These are phyloP conservation scores for Skeletonema costatum DNA, from an alignment of 108 stramenopile species.

Conservation along the genomic window DNA sequence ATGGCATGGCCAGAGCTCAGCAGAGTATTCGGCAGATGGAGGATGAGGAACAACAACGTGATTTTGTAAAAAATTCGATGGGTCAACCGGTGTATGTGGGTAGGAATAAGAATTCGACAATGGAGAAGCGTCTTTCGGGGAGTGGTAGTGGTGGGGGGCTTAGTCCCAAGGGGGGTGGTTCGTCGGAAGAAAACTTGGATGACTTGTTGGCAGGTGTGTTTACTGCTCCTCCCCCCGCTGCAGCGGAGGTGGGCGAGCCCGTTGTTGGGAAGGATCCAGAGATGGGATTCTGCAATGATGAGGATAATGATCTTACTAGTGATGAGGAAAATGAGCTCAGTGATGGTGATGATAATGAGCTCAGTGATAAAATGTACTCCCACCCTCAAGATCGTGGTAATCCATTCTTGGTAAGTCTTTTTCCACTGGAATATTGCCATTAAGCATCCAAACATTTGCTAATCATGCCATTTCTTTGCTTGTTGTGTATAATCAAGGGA, in stretches of 20 bases:
- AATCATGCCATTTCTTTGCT: not conserved
- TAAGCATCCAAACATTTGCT: not conserved
- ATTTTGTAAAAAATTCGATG: slow-evolving; percentile 17
- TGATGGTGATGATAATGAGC: slow-evolving; percentile 8
- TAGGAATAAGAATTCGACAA: not conserved
- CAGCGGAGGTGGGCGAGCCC: not conserved
- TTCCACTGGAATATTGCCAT: too few species aligned
- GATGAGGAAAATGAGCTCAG: not conserved
- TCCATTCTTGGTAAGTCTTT: slow-evolving; percentile 41
- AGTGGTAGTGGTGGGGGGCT: not conserved
- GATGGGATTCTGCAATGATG: not conserved
- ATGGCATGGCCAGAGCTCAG: slow-evolving; percentile 1
- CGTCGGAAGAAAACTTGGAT: not conserved
- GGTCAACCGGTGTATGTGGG: slow-evolving; percentile 31
- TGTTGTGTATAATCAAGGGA: slow-evolving; percentile 21
- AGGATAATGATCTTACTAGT: not conserved
- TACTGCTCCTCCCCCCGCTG: not conserved
- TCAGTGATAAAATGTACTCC: slow-evolving; percentile 8
- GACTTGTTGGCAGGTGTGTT: not conserved
- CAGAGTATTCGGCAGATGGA: not conserved
- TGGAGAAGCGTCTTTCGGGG: not conserved
- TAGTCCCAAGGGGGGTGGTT: not conserved
- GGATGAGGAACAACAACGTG: slow-evolving; percentile 1
- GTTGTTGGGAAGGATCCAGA: not conserved
- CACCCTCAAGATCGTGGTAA: slow-evolving; percentile 68